Base-by-base conservation (phyloP, 306 rosid species). In the Lablab purpureus region DNA sequence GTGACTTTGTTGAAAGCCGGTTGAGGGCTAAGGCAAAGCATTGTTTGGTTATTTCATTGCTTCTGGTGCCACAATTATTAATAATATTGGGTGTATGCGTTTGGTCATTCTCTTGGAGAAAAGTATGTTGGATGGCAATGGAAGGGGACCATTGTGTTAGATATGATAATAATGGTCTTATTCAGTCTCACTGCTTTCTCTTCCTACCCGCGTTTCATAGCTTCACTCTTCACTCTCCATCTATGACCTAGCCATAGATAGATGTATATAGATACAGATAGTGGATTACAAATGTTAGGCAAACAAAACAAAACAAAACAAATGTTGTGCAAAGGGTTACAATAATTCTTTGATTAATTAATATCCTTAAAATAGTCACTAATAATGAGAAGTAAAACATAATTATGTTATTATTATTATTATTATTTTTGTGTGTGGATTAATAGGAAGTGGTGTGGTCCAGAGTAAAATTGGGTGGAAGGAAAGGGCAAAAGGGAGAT, bases 111-210 rank as follows among this genome's bases (percentile, higher is more conserved):
- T 74, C 36, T 36, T 12, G 47, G 46, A 51, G 27, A 74, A 45
- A 68, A 67, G 55, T 6, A 7, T 41, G 15, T 0, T 9, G 45
- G 45, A 40, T 70, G 5, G 64, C 8, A 18, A 14, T 43, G 11
- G 22, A 1, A 15, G 75, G 87, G 85, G 89, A 84, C 85, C 87
- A 79, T 23, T 47, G 45, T 27, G n/a, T 47, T 47, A 17, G 75
- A 27, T 27, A 49, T 40, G 30, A 58, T 58, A 58, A 64, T 62
- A 30, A 62, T 62, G 19, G 18, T 23, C 14, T 19, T 21, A 1
- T 47, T 0, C 14, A 5, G 4, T 22, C 32, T 56, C 64, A 56
- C 8, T 56, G 17, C 65, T 40, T 25, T 25, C n/a, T 25, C n/a
- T 3, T 58, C 18, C 64, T 2, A 12, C 64, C 65, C 2, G 2